Evolutionary conservation across 192 early-diverging fungal genomes (phyloP).

Genomic region (Gigaspora rosea): DNA sequence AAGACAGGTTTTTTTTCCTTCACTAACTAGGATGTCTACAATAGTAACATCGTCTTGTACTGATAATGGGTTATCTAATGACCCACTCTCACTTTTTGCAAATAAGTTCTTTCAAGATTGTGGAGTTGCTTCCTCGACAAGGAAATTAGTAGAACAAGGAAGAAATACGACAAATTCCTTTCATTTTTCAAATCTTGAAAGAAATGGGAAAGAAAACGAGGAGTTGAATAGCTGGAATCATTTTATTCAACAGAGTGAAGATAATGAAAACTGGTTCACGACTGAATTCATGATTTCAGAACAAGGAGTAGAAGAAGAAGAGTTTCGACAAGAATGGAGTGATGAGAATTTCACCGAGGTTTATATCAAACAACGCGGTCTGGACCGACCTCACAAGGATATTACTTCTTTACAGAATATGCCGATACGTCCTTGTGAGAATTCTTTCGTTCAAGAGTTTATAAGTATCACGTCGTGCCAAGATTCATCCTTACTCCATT

Average conservation of each 20-base stretch:
- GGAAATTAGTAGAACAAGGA: not conserved
- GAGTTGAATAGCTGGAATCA: not conserved
- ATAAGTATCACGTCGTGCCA: not conserved
- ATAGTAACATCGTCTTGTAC: not conserved
- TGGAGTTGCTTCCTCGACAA: not conserved
- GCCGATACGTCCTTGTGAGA: too few species aligned
- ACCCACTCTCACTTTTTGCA: not conserved
- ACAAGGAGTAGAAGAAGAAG: conserved; percentile 17
- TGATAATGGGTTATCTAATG: not conserved
- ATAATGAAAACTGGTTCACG: not conserved
- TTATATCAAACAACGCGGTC: conserved; percentile 11
- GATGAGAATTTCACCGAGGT: conserved; percentile 24
- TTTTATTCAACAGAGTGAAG: conserved; percentile 14
- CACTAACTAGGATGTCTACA: not conserved
- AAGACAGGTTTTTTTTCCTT: not conserved
- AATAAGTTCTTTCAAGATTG: conserved; percentile 4
- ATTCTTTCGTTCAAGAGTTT: conserved; percentile 13
- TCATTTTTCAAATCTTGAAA: conserved; percentile 4
- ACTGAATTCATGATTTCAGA: not conserved
- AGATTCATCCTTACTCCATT: not conserved
- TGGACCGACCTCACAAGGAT: conserved; percentile 2
- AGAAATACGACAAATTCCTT: conserved; percentile 6
- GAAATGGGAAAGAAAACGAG: not conserved
- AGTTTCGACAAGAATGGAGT: conserved; percentile 33
- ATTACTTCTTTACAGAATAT: not conserved